These are phyloP conservation scores for Sporothrix globosa DNA, from an alignment of 2,329 filamentous ascomycete species.

Conservation along the genomic window DNA sequence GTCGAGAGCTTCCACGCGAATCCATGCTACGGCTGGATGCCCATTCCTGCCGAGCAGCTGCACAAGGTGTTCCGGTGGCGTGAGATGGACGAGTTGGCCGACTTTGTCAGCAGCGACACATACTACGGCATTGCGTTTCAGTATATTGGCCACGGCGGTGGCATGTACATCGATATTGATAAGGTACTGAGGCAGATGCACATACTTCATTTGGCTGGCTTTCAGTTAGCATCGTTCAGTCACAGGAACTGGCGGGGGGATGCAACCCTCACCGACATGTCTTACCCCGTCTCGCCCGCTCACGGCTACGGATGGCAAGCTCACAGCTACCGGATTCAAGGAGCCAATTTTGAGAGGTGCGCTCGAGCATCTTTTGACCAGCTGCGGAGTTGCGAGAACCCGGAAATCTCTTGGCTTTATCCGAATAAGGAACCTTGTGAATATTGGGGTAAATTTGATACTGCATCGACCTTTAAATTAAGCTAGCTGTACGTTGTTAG, in stretches of 20 bases:
- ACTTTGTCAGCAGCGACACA: constrained; percentile 15
- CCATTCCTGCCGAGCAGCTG: not conserved
- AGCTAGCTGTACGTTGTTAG: constrained; percentile 8
- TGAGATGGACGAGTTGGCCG: not conserved
- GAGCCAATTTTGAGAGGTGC: constrained; percentile 2
- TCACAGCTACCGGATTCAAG: not conserved
- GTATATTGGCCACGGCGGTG: constrained; percentile 24
- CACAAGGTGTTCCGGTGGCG: not conserved
- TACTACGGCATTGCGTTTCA: constrained; percentile 23
- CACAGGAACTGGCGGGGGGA: constrained; percentile 26
- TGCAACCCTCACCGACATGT: constrained; percentile 26
- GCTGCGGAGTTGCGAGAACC: not conserved
- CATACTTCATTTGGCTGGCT: constrained; percentile 12
- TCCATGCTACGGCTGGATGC: constrained; percentile 27
- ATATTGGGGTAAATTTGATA: not conserved
- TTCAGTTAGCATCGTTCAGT: not conserved
- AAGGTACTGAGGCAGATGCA: constrained; percentile 6
- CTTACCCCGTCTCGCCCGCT: constrained; percentile 14
- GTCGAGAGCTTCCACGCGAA: constrained; percentile 8
- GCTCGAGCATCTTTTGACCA: constrained; percentile 6
- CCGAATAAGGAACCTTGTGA: constrained; percentile 14
- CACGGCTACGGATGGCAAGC: constrained; percentile 10
- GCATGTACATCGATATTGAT: constrained; percentile 7
- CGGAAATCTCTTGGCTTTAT: constrained; percentile 12
- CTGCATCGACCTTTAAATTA: constrained; percentile 12